A percentile compares a stretch with the other conserved stretches of the same genome.
Evolutionary conservation across 176 grass and related monocot species (phyloP).

Genomic region (Oryza officinalis): DNA sequence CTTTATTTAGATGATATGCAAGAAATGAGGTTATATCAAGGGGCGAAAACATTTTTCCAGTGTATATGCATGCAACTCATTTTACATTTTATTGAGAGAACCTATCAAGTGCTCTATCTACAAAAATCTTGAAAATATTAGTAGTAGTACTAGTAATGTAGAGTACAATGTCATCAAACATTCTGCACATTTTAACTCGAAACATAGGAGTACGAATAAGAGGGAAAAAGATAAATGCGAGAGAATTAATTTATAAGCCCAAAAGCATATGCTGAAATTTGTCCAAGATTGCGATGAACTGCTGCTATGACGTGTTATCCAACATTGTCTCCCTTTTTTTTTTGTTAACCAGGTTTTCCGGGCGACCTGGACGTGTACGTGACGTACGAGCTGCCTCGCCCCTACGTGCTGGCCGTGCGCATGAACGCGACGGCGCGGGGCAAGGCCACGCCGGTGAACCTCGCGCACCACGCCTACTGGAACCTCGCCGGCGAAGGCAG

Average conservation of each 20-base stretch:
- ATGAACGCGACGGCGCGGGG: constrained; percentile 50
- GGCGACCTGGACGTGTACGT: constrained; percentile 75
- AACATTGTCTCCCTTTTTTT: not conserved
- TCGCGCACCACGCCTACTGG: constrained; percentile 85
- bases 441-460: constrained; percentile 69
- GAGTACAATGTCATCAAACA: not conserved
- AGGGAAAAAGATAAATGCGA: not conserved
- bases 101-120: not conserved
- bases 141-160: not conserved
- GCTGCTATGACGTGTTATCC: too few relatives aligned
- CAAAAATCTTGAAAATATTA: not conserved
- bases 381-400: constrained; percentile 51
- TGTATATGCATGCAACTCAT: not conserved
- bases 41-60: too few relatives aligned
- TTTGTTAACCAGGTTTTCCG: constrained; percentile 53
- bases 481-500: constrained; percentile 61
- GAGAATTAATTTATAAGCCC: not conserved
- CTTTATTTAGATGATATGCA: too few relatives aligned
- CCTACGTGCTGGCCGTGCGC: constrained; percentile 47
- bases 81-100: not conserved
- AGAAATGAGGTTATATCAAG: too few relatives aligned
- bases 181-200: not conserved
- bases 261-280: too few relatives aligned
- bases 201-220: not conserved
- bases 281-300: too few relatives aligned